Conservation (phyloP, 2,329 filamentous ascomycete species). For the Phialophora chinensis region DNA sequence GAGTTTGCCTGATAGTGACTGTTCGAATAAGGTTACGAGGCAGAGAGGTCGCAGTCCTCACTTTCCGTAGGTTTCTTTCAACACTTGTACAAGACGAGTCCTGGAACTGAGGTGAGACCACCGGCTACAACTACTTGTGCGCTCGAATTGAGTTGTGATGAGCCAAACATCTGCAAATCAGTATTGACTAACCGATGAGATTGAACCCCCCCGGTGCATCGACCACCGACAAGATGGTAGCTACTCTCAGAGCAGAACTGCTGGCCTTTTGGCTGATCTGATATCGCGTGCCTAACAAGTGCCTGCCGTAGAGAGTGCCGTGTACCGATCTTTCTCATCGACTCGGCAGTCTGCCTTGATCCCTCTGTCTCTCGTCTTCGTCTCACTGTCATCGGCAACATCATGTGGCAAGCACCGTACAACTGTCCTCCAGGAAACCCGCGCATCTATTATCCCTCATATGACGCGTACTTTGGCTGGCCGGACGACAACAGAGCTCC, state of each 20-base stretch:
- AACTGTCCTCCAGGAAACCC: constrained; percentile 20
- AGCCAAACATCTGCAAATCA: background rate
- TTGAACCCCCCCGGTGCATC: background rate
- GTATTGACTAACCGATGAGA: background rate
- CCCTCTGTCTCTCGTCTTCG: background rate
- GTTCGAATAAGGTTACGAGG: background rate
- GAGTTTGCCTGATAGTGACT: background rate
- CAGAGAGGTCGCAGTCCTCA: background rate
- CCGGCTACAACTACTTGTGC: background rate
- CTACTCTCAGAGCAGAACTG: background rate
- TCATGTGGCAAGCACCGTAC: constrained; percentile 31
- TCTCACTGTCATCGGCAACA: background rate
- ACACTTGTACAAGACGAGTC: background rate
- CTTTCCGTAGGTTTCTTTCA: background rate
- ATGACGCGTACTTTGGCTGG: constrained; percentile 34
- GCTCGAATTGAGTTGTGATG: background rate
- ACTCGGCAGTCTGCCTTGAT: background rate
- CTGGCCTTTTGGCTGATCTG: background rate
- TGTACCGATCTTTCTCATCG: background rate
- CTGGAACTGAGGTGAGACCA: background rate
- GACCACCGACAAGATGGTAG: background rate
- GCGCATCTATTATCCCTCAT: constrained; percentile 31
- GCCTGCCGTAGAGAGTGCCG: background rate
- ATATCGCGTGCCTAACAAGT: background rate
- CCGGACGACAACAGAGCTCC: constrained; percentile 10